Percentiles rank a stretch among this genome's conserved stretches.
Conservation (phyloP, 1,284 basidiomycete species). For the Acaromyces ingoldii region DNA sequence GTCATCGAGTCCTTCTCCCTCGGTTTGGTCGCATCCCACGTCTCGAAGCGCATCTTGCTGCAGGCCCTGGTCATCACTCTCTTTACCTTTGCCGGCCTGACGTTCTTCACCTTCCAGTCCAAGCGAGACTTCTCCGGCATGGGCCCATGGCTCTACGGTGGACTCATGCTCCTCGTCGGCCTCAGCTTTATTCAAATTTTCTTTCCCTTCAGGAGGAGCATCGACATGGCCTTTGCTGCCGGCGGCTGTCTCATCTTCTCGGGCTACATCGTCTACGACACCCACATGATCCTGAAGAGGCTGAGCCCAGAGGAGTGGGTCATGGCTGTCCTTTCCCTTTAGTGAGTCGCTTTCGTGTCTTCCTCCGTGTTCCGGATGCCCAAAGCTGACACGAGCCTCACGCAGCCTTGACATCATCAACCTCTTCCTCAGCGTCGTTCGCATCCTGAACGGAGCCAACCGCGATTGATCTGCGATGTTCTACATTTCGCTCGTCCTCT, state of each 20-base stretch:
- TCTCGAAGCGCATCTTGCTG: conserved; percentile 70
- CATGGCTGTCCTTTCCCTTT: conserved; percentile 75
- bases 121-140: conserved; percentile 70
- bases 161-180: conserved; percentile 48
- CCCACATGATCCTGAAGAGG: conserved; percentile 69
- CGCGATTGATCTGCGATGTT: not conserved
- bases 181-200: conserved; percentile 65
- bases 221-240: conserved; percentile 72
- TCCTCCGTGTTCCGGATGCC: not conserved
- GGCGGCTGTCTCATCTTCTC: conserved; percentile 74
- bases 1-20: conserved; percentile 55
- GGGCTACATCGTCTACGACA: conserved; percentile 64
- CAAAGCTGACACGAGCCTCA: not conserved
- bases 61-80: conserved; percentile 80
- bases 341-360: conserved; percentile 8
- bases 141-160: conserved; percentile 76
- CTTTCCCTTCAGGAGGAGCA: conserved; percentile 69
- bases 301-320: conserved; percentile 83
- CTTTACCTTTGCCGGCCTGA: conserved; percentile 76
- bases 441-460: conserved; percentile 13
- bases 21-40: conserved; percentile 71
- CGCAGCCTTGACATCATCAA: conserved; percentile 55
- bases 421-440: conserved; percentile 71
- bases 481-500: too few relatives aligned
- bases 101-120: conserved; percentile 73